Evolutionary conservation across 202 grass and related monocot genomes (phyloP), one percentile per base, ranked within the genome.

Genomic region (Bolboschoenoplectus hybrid): DNA sequence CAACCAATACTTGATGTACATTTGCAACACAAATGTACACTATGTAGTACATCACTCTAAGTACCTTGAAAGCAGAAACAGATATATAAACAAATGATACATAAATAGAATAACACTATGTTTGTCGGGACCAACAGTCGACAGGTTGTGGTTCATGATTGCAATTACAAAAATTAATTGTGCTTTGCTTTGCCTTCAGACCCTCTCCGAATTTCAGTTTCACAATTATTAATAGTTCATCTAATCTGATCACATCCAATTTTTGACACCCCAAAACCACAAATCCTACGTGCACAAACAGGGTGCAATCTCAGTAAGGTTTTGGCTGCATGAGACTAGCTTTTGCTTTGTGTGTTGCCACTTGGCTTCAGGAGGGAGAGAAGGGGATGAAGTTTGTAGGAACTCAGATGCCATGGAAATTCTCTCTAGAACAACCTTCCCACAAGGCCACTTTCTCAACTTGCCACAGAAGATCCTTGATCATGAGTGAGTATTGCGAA

Each of bases 261-360:
- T 74, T 67, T 12, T 3, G 10, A 67, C 2, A 67, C 2, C 36
- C 46, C 10, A 19, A 34, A 34, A 74, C 1, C n/a, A 51, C 71
- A 50, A 71, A 74, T 51, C 20, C 36, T 75, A 20, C 47, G 8
- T 41, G 34, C 52, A 12, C 12, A 52, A 26, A 26, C 83, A 95
- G 94, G 95, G 95, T 0, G 89, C 85, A 3, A 87, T 95, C 70
- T 97, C 95, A 73, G 89, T 95, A 13, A 74, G 92, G 52, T 89
- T 97, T 75, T 87, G 82, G 82, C 80, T 97, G 44, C 91, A 94
- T 32, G 87, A 92, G 78, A 97, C 95, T 4, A 97, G 92, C 85
- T 93, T 97, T 90, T 95, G 95, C 89, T 90, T 95, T 86, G 92
- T 91, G 68, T 93, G 95, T 77, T 97, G 95, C 80, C 95, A 97